phyloP scores from a whole-genome alignment of 1,284 basidiomycete species.

The Neonothopanus nambi region DNA sequence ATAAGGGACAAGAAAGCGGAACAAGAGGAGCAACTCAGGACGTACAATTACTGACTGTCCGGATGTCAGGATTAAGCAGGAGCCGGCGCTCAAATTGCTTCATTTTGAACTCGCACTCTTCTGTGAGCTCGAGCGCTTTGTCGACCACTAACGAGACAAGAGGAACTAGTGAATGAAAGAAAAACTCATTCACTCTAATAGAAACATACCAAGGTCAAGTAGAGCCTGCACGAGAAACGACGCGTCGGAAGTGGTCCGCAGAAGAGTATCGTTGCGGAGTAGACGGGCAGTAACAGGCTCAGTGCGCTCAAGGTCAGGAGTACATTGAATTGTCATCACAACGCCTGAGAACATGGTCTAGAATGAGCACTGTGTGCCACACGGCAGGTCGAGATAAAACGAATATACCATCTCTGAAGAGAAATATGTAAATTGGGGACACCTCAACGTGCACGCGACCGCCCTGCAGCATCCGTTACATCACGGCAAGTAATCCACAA shows the following conservation, averaged over 20 bases:
- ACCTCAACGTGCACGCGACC: constrained; percentile 61
- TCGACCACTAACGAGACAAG: constrained; percentile 50
- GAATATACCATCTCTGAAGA: constrained; percentile 60
- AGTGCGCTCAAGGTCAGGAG: constrained; percentile 48
- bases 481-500: constrained; percentile 20
- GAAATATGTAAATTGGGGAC: constrained; percentile 63
- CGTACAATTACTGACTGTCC: constrained; percentile 57
- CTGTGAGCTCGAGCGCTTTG: constrained; percentile 63
- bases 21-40: constrained; percentile 13
- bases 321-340: constrained; percentile 58
- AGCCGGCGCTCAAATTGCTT: constrained; percentile 60
- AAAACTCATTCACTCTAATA: not conserved
- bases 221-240: constrained; percentile 62
- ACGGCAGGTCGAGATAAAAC: too few species aligned
- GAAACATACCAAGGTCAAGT: constrained; percentile 56
- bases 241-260: constrained; percentile 60
- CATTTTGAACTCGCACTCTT: constrained; percentile 63
- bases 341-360: constrained; percentile 42
- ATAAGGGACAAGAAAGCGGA: constrained; percentile 6
- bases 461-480: constrained; percentile 50
- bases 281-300: constrained; percentile 57
- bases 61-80: constrained; percentile 58
- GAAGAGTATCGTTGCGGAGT: constrained; percentile 53
- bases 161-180: not conserved
- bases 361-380: not conserved